These are phyloP conservation scores for Atractiella rhizophila DNA, from an alignment of 768 basidiomycete genomes.

Conservation along the genomic window DNA sequence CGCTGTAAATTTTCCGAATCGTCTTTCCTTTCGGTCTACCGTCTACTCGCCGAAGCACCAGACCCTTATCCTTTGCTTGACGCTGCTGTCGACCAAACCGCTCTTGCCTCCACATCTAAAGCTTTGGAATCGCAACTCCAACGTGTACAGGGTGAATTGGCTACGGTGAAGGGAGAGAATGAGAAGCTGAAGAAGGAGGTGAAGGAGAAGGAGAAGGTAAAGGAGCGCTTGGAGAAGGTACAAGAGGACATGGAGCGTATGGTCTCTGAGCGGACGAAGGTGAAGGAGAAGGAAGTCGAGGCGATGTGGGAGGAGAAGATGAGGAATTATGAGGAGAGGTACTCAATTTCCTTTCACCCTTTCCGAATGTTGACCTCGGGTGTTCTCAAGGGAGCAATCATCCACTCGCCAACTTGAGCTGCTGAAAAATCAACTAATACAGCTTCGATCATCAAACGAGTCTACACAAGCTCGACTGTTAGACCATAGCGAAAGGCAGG, in stretches of 20 bases:
- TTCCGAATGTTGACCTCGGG: not conserved
- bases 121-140: conserved; percentile 51
- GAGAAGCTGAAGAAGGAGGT: conserved; percentile 47
- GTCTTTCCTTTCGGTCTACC: conserved; percentile 89
- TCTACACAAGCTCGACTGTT: conserved; percentile 75
- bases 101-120: conserved; percentile 35
- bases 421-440: conserved; percentile 63
- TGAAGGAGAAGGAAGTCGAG: conserved; percentile 89
- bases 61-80: conserved; percentile 93
- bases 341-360: conserved; percentile 14
- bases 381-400: conserved; percentile 60
- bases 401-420: conserved; percentile 73
- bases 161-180: conserved; percentile 55
- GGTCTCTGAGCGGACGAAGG: conserved; percentile 61
- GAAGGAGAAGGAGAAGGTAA: conserved; percentile 9
- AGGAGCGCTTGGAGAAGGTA: conserved; percentile 16
- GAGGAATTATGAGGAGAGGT: conserved; percentile 90
- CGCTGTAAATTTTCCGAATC: conserved; percentile 80
- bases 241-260: conserved; percentile 56
- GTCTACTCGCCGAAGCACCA: conserved; percentile 81
- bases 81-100: conserved; percentile 39
- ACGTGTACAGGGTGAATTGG: conserved; percentile 52
- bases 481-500: conserved; percentile 73
- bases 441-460: conserved; percentile 72
- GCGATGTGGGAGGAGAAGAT: conserved; percentile 91